Evolutionary conservation across 2,329 filamentous ascomycete genomes (phyloP), one percentile per base, ranked within the genome.

Genomic region (Scytalidium sp.): DNA sequence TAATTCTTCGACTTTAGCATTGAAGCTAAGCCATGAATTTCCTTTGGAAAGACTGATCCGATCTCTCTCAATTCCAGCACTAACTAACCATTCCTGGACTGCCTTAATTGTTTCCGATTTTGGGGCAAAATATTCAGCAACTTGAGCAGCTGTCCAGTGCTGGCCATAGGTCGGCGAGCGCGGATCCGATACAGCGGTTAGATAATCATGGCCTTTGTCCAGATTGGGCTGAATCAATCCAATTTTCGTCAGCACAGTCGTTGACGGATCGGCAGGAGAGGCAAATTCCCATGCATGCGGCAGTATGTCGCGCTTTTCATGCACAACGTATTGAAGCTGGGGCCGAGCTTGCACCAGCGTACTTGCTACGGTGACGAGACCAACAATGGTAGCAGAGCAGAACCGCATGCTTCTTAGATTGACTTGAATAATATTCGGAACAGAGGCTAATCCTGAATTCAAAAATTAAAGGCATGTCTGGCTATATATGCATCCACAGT

Each of bases 1-100:
- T 1, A 75, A 73, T 43, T 71, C 64, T 15, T 50, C 46, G 3
- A 59, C 59, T 10, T 61, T 64, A 19, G 64, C 64, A 53, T 70
- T 62, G 47, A 70, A 66, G 23, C 55, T 56, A 23, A 64, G 42
- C 60, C 61, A 65, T 41, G 50, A 56, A 19, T 47, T 46, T 3
- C 51, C 56, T 19, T 49, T 45, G 0, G 79, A 78, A 41, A 79
- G 71, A 39, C 65, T 66, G 41, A 84, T 69, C 3, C 77, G 71
- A 3, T 68, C 66, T 2, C 63, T 60, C 17, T 70, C 59, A 41
- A 85, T 78, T 6, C 81, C 82, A 19, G 74, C 71, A 4, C 65
- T 61, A 19, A 69, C 62, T n/a, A 84, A 70, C 81, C 81, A 85
- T 8, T 68, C 57, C 57, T 72, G 72, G 23, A 83, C 76, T 1